phyloP scores from a whole-genome alignment of 805 yeast species.

The Metschnikowia drakensbergensis region DNA sequence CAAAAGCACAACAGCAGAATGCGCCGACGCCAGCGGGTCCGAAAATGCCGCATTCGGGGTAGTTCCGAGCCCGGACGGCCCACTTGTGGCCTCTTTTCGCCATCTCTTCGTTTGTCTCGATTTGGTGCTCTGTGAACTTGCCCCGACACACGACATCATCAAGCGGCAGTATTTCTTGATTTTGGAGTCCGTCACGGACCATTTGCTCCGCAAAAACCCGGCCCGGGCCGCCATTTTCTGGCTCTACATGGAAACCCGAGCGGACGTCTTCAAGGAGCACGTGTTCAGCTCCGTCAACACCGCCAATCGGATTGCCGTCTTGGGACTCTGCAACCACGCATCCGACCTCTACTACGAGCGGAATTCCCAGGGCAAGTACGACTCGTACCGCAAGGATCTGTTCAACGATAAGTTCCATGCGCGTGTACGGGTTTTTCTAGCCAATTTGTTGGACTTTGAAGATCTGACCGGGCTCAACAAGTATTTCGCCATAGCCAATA shows the following conservation, averaged over 20 bases:
- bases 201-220: neutral
- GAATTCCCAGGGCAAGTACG: constrained; percentile 20
- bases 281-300: constrained; percentile 28
- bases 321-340: constrained; percentile 38
- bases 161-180: constrained; percentile 1
- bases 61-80: no score
- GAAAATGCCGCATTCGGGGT: no score
- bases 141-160: neutral
- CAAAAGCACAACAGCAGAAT: neutral
- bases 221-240: constrained; percentile 27
- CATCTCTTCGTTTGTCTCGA: constrained; percentile 2
- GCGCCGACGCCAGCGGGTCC: no score
- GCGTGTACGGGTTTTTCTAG: constrained; percentile 32
- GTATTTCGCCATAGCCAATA: constrained; percentile 31
- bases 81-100: no score
- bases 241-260: constrained; percentile 36
- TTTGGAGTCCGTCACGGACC: neutral
- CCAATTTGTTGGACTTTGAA: constrained; percentile 34
- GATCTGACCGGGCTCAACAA: constrained; percentile 45
- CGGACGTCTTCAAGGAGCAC: constrained; percentile 17
- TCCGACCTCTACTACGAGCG: constrained; percentile 29
- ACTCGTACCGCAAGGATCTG: constrained; percentile 35
- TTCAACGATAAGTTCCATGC: constrained; percentile 37
- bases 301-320: constrained; percentile 35
- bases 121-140: neutral